Conservation (phyloP, 1,139 yeast species). For the Kurtzmaniella quercitrusa region DNA sequence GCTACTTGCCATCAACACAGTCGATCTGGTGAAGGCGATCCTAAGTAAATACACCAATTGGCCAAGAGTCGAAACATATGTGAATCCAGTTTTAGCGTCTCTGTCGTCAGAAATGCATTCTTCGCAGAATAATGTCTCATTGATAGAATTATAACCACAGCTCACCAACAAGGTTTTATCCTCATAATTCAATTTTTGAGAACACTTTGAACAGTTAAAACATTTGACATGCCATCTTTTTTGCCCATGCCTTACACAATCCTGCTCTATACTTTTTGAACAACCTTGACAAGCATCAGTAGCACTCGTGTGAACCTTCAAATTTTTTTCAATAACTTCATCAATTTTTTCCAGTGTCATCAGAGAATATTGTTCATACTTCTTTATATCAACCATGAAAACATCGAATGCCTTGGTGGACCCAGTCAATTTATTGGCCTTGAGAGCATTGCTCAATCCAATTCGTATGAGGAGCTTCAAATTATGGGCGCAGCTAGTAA, state of each 20-base stretch:
- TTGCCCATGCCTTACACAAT: slow-evolving; percentile 59
- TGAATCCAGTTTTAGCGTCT: slow-evolving; percentile 54
- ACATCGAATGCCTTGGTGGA: slow-evolving; percentile 60
- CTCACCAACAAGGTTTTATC: slow-evolving; percentile 32
- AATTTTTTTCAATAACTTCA: slow-evolving; percentile 37
- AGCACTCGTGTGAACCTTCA: slow-evolving; percentile 53
- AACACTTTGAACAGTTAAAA: slow-evolving; percentile 58
- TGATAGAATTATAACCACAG: slow-evolving; percentile 21
- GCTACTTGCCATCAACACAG: slow-evolving; percentile 53
- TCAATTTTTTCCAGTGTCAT: slow-evolving; percentile 6
- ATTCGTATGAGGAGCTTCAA: slow-evolving; percentile 77
- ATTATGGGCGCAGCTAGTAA: slow-evolving; percentile 92
- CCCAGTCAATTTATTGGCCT: slow-evolving; percentile 54
- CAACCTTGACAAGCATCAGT: slow-evolving; percentile 78
- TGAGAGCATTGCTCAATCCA: slow-evolving; percentile 73
- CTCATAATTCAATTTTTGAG: slow-evolving; percentile 4
- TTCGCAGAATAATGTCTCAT: slow-evolving; percentile 46
- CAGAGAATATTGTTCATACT: slow-evolving; percentile 26
- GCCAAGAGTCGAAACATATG: slow-evolving; percentile 57
- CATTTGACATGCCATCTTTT: slow-evolving; percentile 82
- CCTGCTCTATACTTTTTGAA: slow-evolving; percentile 74
- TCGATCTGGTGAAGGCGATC: slow-evolving; percentile 80
- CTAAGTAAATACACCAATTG: slow-evolving; percentile 76
- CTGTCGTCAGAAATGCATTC: slow-evolving; percentile 51
- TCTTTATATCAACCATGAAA: slow-evolving; percentile 45